Conservation (phyloP, 169 alveolate genomes). For the Cryptosporidium tyzzeri region DNA sequence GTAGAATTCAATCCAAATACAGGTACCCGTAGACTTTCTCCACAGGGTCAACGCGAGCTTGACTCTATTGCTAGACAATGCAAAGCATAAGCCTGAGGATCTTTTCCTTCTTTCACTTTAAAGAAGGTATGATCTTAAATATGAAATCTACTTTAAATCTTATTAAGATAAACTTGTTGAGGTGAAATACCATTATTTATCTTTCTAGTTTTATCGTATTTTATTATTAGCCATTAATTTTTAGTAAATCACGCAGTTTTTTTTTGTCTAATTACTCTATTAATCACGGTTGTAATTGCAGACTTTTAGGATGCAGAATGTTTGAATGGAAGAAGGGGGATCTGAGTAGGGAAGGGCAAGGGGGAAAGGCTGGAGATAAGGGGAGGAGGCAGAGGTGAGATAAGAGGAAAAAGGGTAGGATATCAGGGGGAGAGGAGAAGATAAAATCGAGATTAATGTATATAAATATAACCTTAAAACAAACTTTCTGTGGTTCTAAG, state of each 20-base stretch:
- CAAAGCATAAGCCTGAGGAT: slow-evolving; percentile 32
- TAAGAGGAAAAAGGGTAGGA: too few species aligned
- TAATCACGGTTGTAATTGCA: too few species aligned
- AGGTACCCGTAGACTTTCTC: slow-evolving; percentile 86
- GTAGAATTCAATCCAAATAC: slow-evolving; percentile 92
- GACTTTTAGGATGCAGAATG: too few species aligned
- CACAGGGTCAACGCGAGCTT: slow-evolving; percentile 86
- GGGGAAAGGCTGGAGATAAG: not conserved
- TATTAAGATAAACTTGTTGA: slow-evolving; percentile 13
- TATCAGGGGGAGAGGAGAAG: too few species aligned
- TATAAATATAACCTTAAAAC: not conserved
- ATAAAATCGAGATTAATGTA: too few species aligned
- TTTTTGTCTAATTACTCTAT: too few species aligned
- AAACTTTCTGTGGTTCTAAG: not conserved
- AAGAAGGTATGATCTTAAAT: not conserved
- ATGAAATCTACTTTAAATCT: slow-evolving; percentile 18
- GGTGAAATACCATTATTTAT: slow-evolving; percentile 26
- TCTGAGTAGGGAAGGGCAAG: not conserved
- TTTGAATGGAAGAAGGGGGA: not conserved
- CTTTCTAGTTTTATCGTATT: slow-evolving; percentile 28
- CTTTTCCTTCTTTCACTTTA: not conserved
- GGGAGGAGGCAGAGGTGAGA: too few species aligned
- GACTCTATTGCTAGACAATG: slow-evolving; percentile 88
- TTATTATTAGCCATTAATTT: slow-evolving; percentile 16
- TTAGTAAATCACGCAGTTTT: not conserved